These are phyloP conservation scores for Filosporella fistucella DNA, from an alignment of 495 filamentous ascomycete genomes.

Conservation along the genomic window DNA sequence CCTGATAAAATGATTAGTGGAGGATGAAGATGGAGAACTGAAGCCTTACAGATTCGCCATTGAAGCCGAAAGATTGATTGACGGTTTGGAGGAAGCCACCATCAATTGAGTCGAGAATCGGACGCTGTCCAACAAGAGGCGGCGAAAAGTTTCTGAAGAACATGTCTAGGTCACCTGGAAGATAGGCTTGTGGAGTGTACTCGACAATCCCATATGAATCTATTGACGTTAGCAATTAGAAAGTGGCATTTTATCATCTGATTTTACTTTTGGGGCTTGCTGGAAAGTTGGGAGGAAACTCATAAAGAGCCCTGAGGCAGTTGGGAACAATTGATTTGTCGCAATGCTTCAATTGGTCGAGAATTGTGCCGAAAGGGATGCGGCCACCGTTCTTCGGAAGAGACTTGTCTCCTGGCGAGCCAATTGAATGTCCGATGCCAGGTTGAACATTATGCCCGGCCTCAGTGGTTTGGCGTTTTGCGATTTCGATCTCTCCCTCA, in stretches of 20 bases:
- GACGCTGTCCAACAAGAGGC: not conserved
- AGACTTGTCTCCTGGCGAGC: not conserved
- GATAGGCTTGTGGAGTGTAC: constrained; percentile 9
- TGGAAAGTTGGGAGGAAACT: constrained; percentile 3
- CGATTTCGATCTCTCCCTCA: not conserved
- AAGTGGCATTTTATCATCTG: too few relatives aligned
- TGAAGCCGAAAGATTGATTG: not conserved
- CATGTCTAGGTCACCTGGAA: constrained; percentile 8
- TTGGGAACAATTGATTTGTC: constrained; percentile 4
- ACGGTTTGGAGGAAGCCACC: not conserved
- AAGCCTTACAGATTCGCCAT: constrained; percentile 11
- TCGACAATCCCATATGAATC: constrained; percentile 4
- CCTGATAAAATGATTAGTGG: not conserved
- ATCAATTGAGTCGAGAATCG: constrained; percentile 14
- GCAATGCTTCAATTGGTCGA: not conserved
- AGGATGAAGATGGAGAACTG: not conserved
- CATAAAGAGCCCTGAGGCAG: constrained; percentile 10
- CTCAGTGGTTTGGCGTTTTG: not conserved
- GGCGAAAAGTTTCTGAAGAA: constrained; percentile 5
- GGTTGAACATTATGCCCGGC: not conserved
- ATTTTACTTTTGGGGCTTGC: constrained; percentile 4
- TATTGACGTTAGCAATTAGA: not conserved
- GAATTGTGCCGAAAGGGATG: not conserved
- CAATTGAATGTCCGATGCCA: not conserved
- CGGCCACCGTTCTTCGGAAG: not conserved